Evolutionary conservation across 208 protist species (phyloP), one percentile per base, ranked within the genome.

Genomic region (Acanthamoeba pearcei): DNA sequence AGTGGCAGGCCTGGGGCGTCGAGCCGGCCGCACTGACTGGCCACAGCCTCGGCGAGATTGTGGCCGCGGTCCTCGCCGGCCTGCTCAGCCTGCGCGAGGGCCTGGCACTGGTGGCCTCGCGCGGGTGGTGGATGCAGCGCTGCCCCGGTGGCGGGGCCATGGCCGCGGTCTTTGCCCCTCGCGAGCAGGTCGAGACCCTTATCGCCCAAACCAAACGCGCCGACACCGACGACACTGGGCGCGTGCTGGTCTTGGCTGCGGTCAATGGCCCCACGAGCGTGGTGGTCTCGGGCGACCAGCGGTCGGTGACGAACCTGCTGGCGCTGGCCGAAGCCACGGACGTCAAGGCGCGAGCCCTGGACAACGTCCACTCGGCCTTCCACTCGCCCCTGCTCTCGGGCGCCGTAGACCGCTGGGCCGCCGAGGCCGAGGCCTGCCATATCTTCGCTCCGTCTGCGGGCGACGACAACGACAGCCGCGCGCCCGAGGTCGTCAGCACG

Each of bases 11-110:
- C 19, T 96, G 68, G 66, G 42, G 57, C 49, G 80, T 97, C 78
- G 27, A 70, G 42, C 95, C 96, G 19, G 68, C 24, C n/a, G 89
- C 35, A 3, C 32, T 97, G 12, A 95, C 97, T 46, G 96, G 96
- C 8, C 96, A 97, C 89, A 95, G 80, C 64, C 55, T 97, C 5
- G 96, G 96, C 51, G 96, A 97, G 88, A 97, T 97, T 68, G 91
- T 64, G 27, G 96, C 95, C 15, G 76, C 93, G 9, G 64, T 76
- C 53, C 17, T 95, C 88, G 74, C 95, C 19, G 96, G 96, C 19
- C 55, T 96, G 51, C 42, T 96, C 35, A 94, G 96, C 35, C 70
- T 97, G 32, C 72, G 97, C 27, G 91, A 97, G 13, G 96, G 95
- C 17, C 78, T 97, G 15, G 19, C 29, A 1, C 78, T 97, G 17